Evolutionary conservation across 2,329 filamentous ascomycete species (phyloP).

Genomic region (Alternaria atra): DNA sequence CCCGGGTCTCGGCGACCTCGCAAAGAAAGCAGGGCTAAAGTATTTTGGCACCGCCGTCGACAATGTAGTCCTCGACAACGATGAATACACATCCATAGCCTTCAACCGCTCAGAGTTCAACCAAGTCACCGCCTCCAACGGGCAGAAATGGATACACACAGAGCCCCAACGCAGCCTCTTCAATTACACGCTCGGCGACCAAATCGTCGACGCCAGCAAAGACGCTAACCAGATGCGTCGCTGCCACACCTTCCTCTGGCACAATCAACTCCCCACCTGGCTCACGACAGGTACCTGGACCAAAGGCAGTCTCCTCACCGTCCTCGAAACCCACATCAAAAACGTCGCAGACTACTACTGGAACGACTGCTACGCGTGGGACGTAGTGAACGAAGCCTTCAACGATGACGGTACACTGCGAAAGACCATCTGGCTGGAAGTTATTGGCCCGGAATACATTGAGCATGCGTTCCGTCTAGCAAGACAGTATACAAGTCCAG

Average conservation of each 20-base stretch:
- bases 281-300: constrained; percentile 64
- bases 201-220: constrained; percentile 53
- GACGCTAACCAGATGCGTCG: constrained; percentile 61
- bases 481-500: constrained; percentile 63
- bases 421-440: constrained; percentile 62
- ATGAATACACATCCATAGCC: constrained; percentile 64
- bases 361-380: constrained; percentile 70
- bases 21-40: constrained; percentile 63
- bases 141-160: constrained; percentile 70
- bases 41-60: constrained; percentile 69
- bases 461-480: constrained; percentile 64
- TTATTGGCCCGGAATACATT: constrained; percentile 66
- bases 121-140: constrained; percentile 71
- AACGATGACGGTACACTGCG: constrained; percentile 66
- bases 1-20: constrained; percentile 60
- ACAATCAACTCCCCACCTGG: constrained; percentile 65
- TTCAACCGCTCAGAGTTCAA: constrained; percentile 68
- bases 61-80: constrained; percentile 58
- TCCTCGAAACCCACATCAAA: constrained; percentile 69
- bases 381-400: constrained; percentile 72
- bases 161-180: constrained; percentile 67
- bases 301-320: constrained; percentile 63
- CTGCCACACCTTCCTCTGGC: constrained; percentile 69
- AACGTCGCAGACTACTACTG: constrained; percentile 67
- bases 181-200: constrained; percentile 66